Percentiles rank a stretch among this genome's conserved stretches.
phyloP scores from a whole-genome alignment of 2,329 filamentous ascomycete genomes.

The Fusarium sp. region DNA sequence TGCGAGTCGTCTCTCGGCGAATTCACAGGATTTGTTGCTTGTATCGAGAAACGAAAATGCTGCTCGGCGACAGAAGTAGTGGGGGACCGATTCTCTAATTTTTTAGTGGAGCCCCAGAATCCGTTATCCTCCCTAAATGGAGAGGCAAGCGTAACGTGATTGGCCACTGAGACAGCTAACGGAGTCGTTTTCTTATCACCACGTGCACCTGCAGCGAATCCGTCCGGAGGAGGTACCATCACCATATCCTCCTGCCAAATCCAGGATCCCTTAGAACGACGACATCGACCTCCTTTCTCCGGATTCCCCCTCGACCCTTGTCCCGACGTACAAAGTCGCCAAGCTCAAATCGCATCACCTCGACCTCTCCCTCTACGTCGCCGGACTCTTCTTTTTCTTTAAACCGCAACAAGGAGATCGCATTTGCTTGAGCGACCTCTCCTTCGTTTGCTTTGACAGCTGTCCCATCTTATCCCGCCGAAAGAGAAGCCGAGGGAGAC shows the following conservation, averaged over 20 bases:
- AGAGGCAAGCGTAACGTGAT: constrained; percentile 20
- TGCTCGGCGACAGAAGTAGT: constrained; percentile 45
- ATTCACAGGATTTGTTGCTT: constrained; percentile 28
- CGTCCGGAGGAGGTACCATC: constrained; percentile 42
- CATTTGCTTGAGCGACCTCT: constrained; percentile 20
- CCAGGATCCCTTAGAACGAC: constrained; percentile 39
- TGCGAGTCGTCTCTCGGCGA: constrained; percentile 32
- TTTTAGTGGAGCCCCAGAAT: constrained; percentile 47
- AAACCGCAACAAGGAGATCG: constrained; percentile 17
- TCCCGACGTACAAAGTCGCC: constrained; percentile 39
- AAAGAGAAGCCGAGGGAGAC: constrained; percentile 31
- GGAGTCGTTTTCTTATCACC: constrained; percentile 43
- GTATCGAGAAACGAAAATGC: constrained; percentile 37
- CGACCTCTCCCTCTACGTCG: constrained; percentile 7
- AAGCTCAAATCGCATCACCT: constrained; percentile 34
- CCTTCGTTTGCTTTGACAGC: constrained; percentile 43
- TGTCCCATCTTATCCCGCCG: constrained; percentile 42
- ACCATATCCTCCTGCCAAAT: constrained; percentile 50
- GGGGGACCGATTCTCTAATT: constrained; percentile 49
- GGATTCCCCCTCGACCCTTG: constrained; percentile 35
- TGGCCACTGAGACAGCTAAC: constrained; percentile 19
- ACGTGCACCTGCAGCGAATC: constrained; percentile 42
- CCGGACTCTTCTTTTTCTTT: constrained; percentile 13
- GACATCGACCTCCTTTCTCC: constrained; percentile 49
- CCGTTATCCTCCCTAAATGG: constrained; percentile 24